Base-by-base conservation (phyloP, 805 yeast genomes). In the Metschnikowia similis region DNA sequence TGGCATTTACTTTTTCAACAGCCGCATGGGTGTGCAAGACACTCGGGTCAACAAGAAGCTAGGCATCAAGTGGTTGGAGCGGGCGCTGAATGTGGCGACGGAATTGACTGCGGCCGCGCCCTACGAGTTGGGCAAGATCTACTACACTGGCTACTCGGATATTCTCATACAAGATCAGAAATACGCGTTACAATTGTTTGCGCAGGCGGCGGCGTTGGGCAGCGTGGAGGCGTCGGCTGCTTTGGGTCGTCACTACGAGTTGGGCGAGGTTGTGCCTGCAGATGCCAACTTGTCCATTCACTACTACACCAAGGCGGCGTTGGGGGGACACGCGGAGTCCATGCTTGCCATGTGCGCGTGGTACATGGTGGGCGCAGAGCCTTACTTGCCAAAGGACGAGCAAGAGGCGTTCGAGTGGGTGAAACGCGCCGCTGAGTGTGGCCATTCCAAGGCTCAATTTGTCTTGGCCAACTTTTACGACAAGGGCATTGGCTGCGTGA, bases 261-360 rank as follows among this genome's bases (percentile, higher is more conserved):
- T 82, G 32, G 98, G 94, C 7, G 87, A 81, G 51, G 65, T 82
- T 51, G 77, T 90, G 10, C 87, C 89, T 2, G 86, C 82, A 53
- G 96, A 94, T 65, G 74, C 90, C 0, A 85, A 87, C 55, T 73
- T 92, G 43, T 86, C 96, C 1, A 88, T 94, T 40, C 97, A 94
- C 65, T 92, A 91, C 65, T 92, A 89, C 66, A 90, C 96, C 0
- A 83, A 87, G 55, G 96, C 96, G 0, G 97, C 98, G 0, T 66
- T 84, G 30, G 84, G 84, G 4, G 97, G 96, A 6, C 96, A 94
- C 65, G 79, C 96, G 0, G 83, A 80, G 43, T 85, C 96, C 9
- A 94, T 92, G 96, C 74, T 92, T 61, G 91, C 96, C 1, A 75
- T 92, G 72, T 91, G 97, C 66, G 97, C 97, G 1, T 94, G 98